These are phyloP conservation scores for Phoenix dactylifera DNA, from an alignment of 176 grass and related monocot species.

Conservation along the genomic window DNA sequence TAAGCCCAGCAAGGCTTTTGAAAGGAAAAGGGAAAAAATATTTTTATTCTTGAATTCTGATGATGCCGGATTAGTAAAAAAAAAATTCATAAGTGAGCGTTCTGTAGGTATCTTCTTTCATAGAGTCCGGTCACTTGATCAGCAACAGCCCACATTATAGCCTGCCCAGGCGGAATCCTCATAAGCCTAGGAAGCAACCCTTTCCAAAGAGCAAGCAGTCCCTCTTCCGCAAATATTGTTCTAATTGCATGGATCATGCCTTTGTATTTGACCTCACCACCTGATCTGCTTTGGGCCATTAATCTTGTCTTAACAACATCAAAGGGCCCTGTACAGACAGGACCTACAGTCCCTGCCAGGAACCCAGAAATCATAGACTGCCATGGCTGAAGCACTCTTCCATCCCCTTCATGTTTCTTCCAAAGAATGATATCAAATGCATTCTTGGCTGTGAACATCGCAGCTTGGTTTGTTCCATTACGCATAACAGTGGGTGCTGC, in stretches of 20 bases:
- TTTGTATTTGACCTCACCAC: constrained; percentile 53
- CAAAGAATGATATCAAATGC: constrained; percentile 71
- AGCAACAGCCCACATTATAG: constrained; percentile 90
- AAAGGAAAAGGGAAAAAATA: no score
- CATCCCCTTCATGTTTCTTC: constrained; percentile 90
- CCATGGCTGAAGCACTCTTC: constrained; percentile 70
- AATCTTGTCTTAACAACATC: constrained; percentile 88
- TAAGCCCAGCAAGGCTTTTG: no score
- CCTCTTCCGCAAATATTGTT: constrained; percentile 78
- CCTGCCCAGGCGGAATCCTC: constrained; percentile 99
- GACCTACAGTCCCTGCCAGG: constrained; percentile 80
- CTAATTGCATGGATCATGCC: constrained; percentile 75
- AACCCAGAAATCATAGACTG: constrained; percentile 96
- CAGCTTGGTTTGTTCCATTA: constrained; percentile 68
- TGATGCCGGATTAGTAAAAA: no score
- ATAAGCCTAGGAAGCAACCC: constrained; percentile 90
- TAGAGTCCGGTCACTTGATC: constrained; percentile 91
- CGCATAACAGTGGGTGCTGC: no score
- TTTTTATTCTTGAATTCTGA: no score
- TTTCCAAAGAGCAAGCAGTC: constrained; percentile 69
- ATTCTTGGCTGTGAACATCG: constrained; percentile 94
- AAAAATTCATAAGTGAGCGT: constrained; percentile 28
- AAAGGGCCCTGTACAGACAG: constrained; percentile 81
- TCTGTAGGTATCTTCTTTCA: constrained; percentile 47
- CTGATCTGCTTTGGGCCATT: constrained; percentile 79